phyloP scores from a whole-genome alignment of 1,284 basidiomycete genomes.

The Cryptococcus neoformans region DNA sequence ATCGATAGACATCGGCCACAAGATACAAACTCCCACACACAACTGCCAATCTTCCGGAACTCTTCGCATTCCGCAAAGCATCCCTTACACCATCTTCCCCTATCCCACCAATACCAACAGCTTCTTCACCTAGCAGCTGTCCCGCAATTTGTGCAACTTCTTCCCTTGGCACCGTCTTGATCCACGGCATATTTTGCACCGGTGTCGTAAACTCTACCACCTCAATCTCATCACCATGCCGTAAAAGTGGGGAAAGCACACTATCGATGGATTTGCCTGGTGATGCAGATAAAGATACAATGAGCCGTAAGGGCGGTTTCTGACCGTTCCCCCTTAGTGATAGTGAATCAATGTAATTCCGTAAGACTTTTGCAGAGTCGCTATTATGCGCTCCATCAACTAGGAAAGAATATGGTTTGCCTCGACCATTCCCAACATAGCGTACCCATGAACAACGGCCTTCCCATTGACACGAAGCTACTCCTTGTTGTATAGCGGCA shows the following conservation, averaged over 20 bases:
- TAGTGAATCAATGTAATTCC: slow-evolving; percentile 64
- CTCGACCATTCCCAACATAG: slow-evolving; percentile 34
- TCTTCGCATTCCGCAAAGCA: slow-evolving; percentile 23
- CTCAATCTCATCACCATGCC: slow-evolving; percentile 54
- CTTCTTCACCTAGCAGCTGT: slow-evolving; percentile 21
- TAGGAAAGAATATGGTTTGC: slow-evolving; percentile 55
- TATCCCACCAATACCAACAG: slow-evolving; percentile 6
- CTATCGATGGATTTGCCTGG: slow-evolving; percentile 71
- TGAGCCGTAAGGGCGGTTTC: slow-evolving; percentile 50
- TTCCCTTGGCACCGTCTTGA: slow-evolving; percentile 59
- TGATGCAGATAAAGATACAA: slow-evolving; percentile 73
- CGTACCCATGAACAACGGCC: slow-evolving; percentile 75
- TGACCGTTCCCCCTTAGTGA: slow-evolving; percentile 8
- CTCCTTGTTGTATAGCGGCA: slow-evolving; percentile 57
- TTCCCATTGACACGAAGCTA: slow-evolving; percentile 66
- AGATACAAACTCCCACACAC: slow-evolving; percentile 88
- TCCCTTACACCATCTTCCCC: slow-evolving; percentile 21
- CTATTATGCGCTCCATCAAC: slow-evolving; percentile 95
- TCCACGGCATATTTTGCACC: slow-evolving; percentile 90
- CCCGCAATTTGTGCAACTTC: slow-evolving; percentile 54
- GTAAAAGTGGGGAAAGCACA: slow-evolving; percentile 65
- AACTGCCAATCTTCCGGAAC: slow-evolving; percentile 55
- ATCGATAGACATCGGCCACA: slow-evolving; percentile 80
- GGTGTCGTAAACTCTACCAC: slow-evolving; percentile 62
- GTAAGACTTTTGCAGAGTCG: slow-evolving; percentile 70